These are phyloP conservation scores for Aquilaria sinensis DNA, from an alignment of 345 rosid genomes.

Conservation along the genomic window DNA sequence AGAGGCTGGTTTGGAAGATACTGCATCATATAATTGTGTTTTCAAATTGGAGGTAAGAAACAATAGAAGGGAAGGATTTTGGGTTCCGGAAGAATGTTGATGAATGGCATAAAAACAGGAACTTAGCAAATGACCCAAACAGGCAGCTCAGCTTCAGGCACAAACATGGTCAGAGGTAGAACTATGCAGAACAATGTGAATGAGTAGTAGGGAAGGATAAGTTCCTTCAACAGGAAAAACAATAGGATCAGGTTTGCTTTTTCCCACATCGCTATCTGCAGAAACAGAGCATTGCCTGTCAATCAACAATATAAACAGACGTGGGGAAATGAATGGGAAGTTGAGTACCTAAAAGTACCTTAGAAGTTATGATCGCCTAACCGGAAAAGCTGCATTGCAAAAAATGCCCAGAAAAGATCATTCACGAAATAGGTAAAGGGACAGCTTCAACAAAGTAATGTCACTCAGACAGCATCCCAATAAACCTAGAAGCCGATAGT, in stretches of 20 bases:
- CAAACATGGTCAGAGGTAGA: constrained; percentile 82
- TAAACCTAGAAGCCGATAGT: no score
- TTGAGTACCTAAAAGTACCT: constrained; percentile 31
- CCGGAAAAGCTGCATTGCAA: constrained; percentile 72
- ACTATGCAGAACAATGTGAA: constrained; percentile 85
- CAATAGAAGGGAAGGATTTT: constrained; percentile 71
- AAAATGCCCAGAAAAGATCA: no score
- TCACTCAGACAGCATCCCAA: no score
- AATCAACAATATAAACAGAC: constrained; percentile 8
- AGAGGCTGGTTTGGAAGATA: no score
- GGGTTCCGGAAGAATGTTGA: constrained; percentile 76
- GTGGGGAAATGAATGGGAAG: constrained; percentile 6
- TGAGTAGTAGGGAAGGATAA: constrained; percentile 83
- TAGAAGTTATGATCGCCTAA: constrained; percentile 61
- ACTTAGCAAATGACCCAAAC: constrained; percentile 81
- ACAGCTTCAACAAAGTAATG: no score
- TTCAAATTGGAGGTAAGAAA: constrained; percentile 79
- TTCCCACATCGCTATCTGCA: constrained; percentile 76
- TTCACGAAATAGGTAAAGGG: no score
- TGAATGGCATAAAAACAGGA: constrained; percentile 74
- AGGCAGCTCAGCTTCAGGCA: constrained; percentile 83
- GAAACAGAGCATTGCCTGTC: constrained; percentile 9
- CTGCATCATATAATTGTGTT: constrained; percentile 40
- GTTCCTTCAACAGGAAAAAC: constrained; percentile 77
- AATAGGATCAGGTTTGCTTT: constrained; percentile 70